Evolutionary conservation across 2,329 filamentous ascomycete genomes (phyloP), one percentile per base, ranked within the genome.

Genomic region (Ceratocystis colombiana): DNA sequence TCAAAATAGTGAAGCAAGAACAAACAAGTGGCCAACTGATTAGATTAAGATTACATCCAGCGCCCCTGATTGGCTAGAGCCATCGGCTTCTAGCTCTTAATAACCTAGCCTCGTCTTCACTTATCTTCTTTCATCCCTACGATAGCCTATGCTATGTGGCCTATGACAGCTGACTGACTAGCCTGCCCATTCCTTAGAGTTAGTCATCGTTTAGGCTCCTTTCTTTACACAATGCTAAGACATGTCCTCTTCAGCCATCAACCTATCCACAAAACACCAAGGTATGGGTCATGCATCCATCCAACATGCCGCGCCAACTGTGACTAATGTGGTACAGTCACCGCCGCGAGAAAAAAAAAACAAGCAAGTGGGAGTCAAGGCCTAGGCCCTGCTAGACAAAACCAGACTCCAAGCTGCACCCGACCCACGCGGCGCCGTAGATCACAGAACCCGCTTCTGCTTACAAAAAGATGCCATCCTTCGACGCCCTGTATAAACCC

Each of bases 241-340:
- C 37, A 41, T 41, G 12, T 15, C 37, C 3, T 41, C 37, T 10
- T 12, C 33, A 37, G 3, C 10, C 33, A 37, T 37, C 33, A 37
- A 12, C 33, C 12, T 41, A 41, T 41, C 37, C 37, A 41, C 37
- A 15, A 41, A 15, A 41, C 10, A 55, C 45, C 25, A 48, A 15
- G 7, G 17, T 20, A 55, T 50, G 33, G 17, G 46, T 41, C 62
- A 33, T 15, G 10, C 20, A 25, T 44, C 20, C 17, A 41, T 28
- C 48, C 48, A 5, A 8, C 8, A 64, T 25, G 45, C 28, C 17
- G 28, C 17, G 37, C 28, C 5, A 15, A 17, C 1, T 65, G 64
- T 65, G 64, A 65, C 64, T 65, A 65, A 65, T 65, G 22, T 17
- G 53, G 37, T 65, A 61, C 53, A 65, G 64, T 65, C 64, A 65